These are phyloP conservation scores for Sequoia sempervirens DNA, from an alignment of 75 land plant species.

Conservation along the genomic window DNA sequence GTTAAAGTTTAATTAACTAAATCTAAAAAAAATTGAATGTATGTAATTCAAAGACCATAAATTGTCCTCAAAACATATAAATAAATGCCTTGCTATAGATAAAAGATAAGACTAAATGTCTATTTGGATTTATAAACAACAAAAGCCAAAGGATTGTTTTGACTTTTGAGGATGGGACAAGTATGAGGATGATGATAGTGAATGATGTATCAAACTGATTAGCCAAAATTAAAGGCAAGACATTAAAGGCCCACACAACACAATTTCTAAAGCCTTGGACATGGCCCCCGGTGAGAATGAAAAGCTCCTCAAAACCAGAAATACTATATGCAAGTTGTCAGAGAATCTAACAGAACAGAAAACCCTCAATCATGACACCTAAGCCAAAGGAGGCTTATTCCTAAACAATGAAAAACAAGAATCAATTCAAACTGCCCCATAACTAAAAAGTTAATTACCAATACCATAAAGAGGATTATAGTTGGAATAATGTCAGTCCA, in stretches of 20 bases:
- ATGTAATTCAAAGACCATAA: no score
- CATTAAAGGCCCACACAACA: neutral
- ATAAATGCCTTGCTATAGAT: no score
- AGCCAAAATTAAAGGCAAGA: neutral
- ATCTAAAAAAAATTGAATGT: no score
- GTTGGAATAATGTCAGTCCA: neutral
- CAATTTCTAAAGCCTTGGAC: neutral
- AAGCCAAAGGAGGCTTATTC: neutral
- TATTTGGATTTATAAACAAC: no score
- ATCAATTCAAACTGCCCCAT: neutral
- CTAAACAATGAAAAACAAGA: neutral
- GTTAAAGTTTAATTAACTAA: no score
- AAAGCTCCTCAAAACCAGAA: neutral
- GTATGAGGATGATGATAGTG: neutral
- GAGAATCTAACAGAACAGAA: neutral
- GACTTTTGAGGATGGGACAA: neutral
- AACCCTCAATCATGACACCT: neutral
- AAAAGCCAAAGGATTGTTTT: no score
- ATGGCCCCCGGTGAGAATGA: neutral
- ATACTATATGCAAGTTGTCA: neutral
- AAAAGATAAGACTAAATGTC: no score
- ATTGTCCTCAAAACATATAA: no score
- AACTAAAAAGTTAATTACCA: neutral
- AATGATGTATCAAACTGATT: neutral
- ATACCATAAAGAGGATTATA: neutral